Conservation (phyloP, 2,329 filamentous ascomycete species). For the Clarireedia homoeocarpa region DNA sequence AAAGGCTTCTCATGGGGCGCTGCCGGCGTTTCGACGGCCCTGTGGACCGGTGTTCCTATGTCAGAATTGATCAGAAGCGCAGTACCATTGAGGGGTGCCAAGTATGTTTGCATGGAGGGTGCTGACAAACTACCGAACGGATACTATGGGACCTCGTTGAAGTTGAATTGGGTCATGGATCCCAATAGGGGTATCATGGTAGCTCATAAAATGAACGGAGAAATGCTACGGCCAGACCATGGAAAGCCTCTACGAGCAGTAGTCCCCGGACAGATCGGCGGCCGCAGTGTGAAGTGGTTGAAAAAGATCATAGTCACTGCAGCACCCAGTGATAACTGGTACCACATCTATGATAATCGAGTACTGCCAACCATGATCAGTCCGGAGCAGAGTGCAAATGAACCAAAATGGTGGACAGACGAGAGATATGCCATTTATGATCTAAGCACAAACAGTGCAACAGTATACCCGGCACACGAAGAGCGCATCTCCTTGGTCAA, state of each 20-base stretch:
- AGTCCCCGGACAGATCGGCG: slow-evolving; percentile 86
- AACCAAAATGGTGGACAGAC: slow-evolving; percentile 75
- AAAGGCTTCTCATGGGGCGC: slow-evolving; percentile 94
- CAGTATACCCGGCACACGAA: slow-evolving; percentile 71
- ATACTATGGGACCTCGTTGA: slow-evolving; percentile 80
- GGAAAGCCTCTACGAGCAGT: slow-evolving; percentile 76
- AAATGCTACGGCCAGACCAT: slow-evolving; percentile 71
- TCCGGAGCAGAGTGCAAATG: slow-evolving; percentile 68
- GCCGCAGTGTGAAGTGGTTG: slow-evolving; percentile 88
- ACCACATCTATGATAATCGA: slow-evolving; percentile 89
- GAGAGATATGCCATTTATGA: slow-evolving; percentile 92
- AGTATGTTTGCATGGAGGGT: slow-evolving; percentile 86
- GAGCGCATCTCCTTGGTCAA: slow-evolving; percentile 51
- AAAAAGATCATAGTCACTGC: slow-evolving; percentile 72
- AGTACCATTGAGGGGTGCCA: slow-evolving; percentile 59
- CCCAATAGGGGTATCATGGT: slow-evolving; percentile 77
- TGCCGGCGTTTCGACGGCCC: slow-evolving; percentile 75
- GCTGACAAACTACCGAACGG: slow-evolving; percentile 85
- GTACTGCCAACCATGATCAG: slow-evolving; percentile 81
- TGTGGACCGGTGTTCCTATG: slow-evolving; percentile 80
- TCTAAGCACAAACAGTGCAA: slow-evolving; percentile 78
- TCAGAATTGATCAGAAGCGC: slow-evolving; percentile 62
- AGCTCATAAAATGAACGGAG: slow-evolving; percentile 86
- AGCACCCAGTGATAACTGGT: slow-evolving; percentile 83
- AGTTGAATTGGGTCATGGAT: slow-evolving; percentile 83